phyloP scores from a whole-genome alignment of 169 alveolate species.

The Plasmodium blacklocki region DNA sequence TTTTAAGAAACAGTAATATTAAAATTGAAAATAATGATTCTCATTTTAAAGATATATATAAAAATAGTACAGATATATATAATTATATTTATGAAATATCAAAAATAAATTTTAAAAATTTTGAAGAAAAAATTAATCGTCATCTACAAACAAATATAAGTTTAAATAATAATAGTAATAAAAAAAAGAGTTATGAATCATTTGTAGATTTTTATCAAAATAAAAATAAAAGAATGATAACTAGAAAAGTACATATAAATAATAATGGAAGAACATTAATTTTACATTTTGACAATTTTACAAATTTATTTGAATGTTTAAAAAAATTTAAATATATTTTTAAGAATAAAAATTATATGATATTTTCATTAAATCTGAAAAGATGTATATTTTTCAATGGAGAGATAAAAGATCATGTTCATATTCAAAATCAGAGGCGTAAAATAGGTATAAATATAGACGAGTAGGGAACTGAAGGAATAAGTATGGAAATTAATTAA shows the following conservation, averaged over 20 bases:
- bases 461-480: neutral
- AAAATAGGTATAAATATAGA: neutral
- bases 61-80: conserved; percentile 7
- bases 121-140: conserved; percentile 25
- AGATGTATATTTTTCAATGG: conserved; percentile 56
- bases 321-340: conserved; percentile 60
- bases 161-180: conserved; percentile 10
- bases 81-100: conserved; percentile 65
- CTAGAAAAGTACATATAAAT: conserved; percentile 15
- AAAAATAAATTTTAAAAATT: conserved; percentile 38
- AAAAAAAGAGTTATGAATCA: conserved; percentile 39
- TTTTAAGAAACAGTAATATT: conserved; percentile 49
- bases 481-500: neutral
- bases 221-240: conserved; percentile 51
- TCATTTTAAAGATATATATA: neutral
- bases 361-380: conserved; percentile 53
- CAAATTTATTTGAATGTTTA: conserved; percentile 38
- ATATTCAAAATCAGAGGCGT: conserved; percentile 14
- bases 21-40: conserved; percentile 36
- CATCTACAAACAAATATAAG: conserved; percentile 21
- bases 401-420: conserved; percentile 43
- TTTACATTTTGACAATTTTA: conserved; percentile 65
- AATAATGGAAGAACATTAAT: conserved; percentile 71
- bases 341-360: conserved; percentile 62
- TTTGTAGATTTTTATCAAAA: conserved; percentile 70